Evolutionary conservation across 2,329 filamentous ascomycete genomes (phyloP), one percentile per base, ranked within the genome.

Genomic region (Balansia obtecta): DNA sequence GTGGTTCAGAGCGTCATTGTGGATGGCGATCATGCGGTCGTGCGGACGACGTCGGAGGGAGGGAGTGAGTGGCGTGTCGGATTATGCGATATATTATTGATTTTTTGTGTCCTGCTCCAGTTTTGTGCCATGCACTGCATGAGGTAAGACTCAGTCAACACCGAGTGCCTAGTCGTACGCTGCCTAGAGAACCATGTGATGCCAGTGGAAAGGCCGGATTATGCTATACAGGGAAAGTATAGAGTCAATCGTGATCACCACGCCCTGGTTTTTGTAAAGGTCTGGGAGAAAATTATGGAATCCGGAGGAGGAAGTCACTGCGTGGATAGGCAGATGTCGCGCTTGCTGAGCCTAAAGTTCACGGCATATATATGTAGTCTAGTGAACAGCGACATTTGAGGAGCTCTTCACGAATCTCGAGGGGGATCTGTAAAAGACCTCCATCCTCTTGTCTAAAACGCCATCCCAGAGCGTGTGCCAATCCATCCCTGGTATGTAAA

Each of bases 221-320:
- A n/a, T n/a, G n/a, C n/a, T n/a, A 74, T 93, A 50, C 85, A 89
- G 62, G 80, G 75, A 2, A 68, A 69, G 56, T 88, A 78, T 63
- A 73, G 80, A 54, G 70, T 90, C 20, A 78, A 80, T 13, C 86
- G 87, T 1, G 84, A 83, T 39, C 82, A 88, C 66, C 78, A 83
- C 51, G 74, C 80, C 1, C 71, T 71, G 48, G 75, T 77, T 1
- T 87, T 89, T 61, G 76, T 82, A 58, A 69, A 73, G 60, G 69
- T 84, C 46, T 87, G 89, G 60, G 76, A 82, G 58, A 69, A 73
- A 60, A 69, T 84, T 46, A 67, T 65, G 56, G 58, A 61, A n/a
- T 45, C 55, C n/a, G n/a, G 10, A 62, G 63, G 50, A 44, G 40
- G 12, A 37, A 54, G 22, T 54, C 40, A 34, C 20, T 30, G 22